Evolutionary conservation across 495 filamentous ascomycete genomes (phyloP).

Genomic region (Daldinia decipiens): DNA sequence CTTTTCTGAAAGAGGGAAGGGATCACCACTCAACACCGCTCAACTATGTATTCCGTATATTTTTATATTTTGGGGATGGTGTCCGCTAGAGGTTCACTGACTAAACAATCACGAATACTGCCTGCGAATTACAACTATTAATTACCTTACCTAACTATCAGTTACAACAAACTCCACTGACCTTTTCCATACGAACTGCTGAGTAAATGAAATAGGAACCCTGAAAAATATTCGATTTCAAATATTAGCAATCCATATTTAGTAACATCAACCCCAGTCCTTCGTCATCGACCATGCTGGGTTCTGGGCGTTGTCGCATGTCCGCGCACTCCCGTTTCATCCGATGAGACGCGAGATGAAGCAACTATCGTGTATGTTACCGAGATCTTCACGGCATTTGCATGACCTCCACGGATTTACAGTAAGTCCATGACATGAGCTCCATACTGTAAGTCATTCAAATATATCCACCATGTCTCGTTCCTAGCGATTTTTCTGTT

Average conservation of each 20-base stretch:
- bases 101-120: conserved; percentile 1
- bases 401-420: not conserved
- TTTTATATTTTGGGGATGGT: not conserved
- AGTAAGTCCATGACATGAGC: conserved; percentile 6
- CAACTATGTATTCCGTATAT: no score
- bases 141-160: no score
- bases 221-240: not conserved
- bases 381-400: conserved; percentile 14
- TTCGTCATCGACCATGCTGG: conserved; percentile 4
- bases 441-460: conserved; percentile 19
- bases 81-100: not conserved
- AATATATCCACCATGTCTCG: conserved; percentile 28
- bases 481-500: conserved; percentile 13
- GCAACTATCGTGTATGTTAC: conserved; percentile 7
- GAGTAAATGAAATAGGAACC: not conserved
- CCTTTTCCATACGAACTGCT: not conserved
- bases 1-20: conserved; percentile 18
- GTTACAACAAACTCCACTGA: not conserved
- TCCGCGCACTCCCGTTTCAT: conserved; percentile 37
- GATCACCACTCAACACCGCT: conserved; percentile 25
- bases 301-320: conserved; percentile 41
- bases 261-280: not conserved
- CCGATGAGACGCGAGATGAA: conserved; percentile 23
- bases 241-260: not conserved
- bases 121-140: not conserved